These are phyloP conservation scores for Diplocarpon rosae DNA, from an alignment of 2,329 filamentous ascomycete genomes.

Conservation along the genomic window DNA sequence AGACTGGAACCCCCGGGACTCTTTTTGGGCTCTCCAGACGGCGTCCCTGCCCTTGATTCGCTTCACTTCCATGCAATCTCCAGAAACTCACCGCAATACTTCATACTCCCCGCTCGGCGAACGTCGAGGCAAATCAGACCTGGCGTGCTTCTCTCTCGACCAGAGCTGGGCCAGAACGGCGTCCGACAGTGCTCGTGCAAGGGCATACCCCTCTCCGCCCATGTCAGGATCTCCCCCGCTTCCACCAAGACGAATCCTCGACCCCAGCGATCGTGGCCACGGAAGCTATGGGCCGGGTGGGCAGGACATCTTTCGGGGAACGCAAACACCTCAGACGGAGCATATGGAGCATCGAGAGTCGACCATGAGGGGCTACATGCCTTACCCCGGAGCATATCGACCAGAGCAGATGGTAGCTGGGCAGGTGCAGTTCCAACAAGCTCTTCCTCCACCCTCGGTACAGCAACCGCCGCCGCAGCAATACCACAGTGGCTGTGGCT, in stretches of 20 bases:
- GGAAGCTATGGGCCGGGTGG: conserved; percentile 33
- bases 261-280: conserved; percentile 44
- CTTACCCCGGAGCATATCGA: conserved; percentile 18
- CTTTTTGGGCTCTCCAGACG: conserved; percentile 13
- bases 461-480: conserved; percentile 9
- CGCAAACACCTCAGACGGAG: conserved; percentile 21
- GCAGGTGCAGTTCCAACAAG: conserved; percentile 16
- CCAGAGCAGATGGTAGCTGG: conserved; percentile 18
- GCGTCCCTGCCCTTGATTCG: conserved; percentile 9
- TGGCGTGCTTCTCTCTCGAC: conserved; percentile 44
- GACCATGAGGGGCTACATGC: conserved; percentile 29
- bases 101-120: conserved; percentile 39
- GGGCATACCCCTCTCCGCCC: conserved; percentile 61
- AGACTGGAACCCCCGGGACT: conserved; percentile 11
- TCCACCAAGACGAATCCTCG: conserved; percentile 46
- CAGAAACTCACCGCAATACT: conserved; percentile 33
- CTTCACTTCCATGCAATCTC: conserved; percentile 42
- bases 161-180: conserved; percentile 44
- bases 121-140: conserved; percentile 45
- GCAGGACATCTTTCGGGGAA: conserved; percentile 41
- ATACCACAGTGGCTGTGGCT: conserved; percentile 17
- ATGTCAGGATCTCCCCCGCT: conserved; percentile 60
- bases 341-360: conserved; percentile 18
- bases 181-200: conserved; percentile 42
- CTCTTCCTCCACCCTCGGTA: conserved; percentile 11